Evolutionary conservation across 257 asterid species (phyloP), one percentile per base, ranked within the genome.

Genomic region (Knoxia roxburghii): DNA sequence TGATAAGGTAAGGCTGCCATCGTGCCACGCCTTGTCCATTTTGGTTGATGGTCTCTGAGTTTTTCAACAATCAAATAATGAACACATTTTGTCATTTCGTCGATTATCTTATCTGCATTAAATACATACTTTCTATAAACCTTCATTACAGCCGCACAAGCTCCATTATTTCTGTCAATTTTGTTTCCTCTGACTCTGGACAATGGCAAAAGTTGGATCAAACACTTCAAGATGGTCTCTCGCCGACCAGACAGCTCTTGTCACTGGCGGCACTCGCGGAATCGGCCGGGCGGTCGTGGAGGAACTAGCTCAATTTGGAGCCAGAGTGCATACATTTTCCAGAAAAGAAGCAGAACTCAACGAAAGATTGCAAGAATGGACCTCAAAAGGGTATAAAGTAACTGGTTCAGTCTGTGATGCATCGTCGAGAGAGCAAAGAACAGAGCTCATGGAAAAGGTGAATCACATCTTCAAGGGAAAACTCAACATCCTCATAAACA

Each of bases 401-500:
- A 5, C 11, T 0, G 68, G 69, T 2, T 71, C 53, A 0, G 51
- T 50, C 2, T 71, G 75, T 20, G 64, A 70, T 29, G 24, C 23
- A 7, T 51, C 62, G 13, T 61, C 64, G 4, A 33, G 55, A 21
- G 54, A 51, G 1, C 21, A 49, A 5, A 61, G 69, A 37, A 57
- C 2, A 0, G 26, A 30, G 21, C 65, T 68, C 2, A 54, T 68
- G 55, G 43, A 55, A 55, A 27, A 39, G 1, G 53, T 55, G 4
- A 33, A 49, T 0, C n/a, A 27, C 1, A 4, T 12, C 11, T 54
- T 55, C 26, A 6, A 41, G 11, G 55, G 64, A 14, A 68, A 55
- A 2, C 52, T 69, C 67, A 33, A 51, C 45, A 62, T 62, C 18
- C 63, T 52, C 0, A 5, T 71, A 35, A 71, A 62, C 24, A 71